Evolutionary conservation across 2,329 filamentous ascomycete genomes (phyloP).

Genomic region (Pestalotiopsis sp.): DNA sequence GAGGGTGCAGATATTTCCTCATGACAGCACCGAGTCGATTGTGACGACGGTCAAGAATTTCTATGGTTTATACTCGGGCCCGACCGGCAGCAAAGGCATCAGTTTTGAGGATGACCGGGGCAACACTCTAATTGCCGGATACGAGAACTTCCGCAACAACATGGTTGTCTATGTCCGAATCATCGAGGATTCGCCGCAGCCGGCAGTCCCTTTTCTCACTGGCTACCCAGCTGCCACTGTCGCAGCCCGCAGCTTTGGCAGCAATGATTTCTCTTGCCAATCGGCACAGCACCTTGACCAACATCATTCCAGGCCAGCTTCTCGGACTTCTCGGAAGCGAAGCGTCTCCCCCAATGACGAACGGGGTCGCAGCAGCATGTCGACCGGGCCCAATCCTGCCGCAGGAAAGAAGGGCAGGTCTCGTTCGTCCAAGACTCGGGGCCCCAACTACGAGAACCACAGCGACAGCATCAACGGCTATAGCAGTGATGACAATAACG

Average conservation of each 20-base stretch:
- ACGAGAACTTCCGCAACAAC: constrained; percentile 91
- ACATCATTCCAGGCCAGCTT: constrained; percentile 66
- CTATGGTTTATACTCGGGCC: constrained; percentile 87
- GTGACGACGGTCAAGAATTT: constrained; percentile 99
- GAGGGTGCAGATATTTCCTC: constrained; percentile 87
- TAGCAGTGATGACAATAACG: constrained; percentile 83
- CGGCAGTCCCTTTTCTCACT: constrained; percentile 49
- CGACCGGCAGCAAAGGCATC: constrained; percentile 71
- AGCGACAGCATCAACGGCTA: constrained; percentile 72
- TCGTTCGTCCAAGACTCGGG: constrained; percentile 69
- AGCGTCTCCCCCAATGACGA: constrained; percentile 73
- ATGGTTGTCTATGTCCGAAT: constrained; percentile 94
- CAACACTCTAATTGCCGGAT: constrained; percentile 89
- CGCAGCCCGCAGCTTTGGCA: constrained; percentile 56
- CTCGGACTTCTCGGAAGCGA: constrained; percentile 71
- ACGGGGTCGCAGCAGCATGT: constrained; percentile 75
- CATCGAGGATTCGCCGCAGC: constrained; percentile 58
- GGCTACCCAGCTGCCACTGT: constrained; percentile 54
- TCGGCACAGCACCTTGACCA: constrained; percentile 52
- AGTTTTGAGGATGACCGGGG: constrained; percentile 92
- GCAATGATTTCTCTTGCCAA: constrained; percentile 48
- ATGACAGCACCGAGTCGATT: constrained; percentile 97
- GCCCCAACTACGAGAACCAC: constrained; percentile 58
- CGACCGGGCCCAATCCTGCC: constrained; percentile 55
- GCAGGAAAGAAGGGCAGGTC: constrained; percentile 65